Percentiles rank a stretch among this genome's conserved stretches.
Conservation (phyloP, 2,329 filamentous ascomycete genomes). For the Gremmenia infestans region DNA sequence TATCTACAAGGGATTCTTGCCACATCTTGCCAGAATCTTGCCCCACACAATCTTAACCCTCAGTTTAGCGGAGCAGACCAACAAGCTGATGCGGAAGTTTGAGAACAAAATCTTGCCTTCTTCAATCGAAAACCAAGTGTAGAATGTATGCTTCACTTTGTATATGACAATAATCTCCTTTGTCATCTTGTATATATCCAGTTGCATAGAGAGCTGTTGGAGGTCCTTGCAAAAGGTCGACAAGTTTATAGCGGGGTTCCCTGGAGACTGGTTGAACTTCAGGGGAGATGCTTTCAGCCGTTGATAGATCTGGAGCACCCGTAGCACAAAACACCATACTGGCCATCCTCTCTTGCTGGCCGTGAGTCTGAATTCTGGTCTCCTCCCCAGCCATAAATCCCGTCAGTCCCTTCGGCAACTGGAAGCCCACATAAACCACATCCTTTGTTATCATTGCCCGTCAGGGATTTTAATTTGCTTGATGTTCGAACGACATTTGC, state of each 20-base stretch:
- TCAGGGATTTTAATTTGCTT: slow-evolving; percentile 63
- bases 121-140: slow-evolving; percentile 23
- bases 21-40: slow-evolving; percentile 87
- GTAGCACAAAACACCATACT: slow-evolving; percentile 54
- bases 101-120: slow-evolving; percentile 56
- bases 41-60: slow-evolving; percentile 94
- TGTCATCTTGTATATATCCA: slow-evolving; percentile 21
- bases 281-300: slow-evolving; percentile 35
- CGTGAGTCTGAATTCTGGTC: slow-evolving; percentile 40
- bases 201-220: slow-evolving; percentile 16
- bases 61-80: slow-evolving; percentile 92
- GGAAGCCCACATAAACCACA: slow-evolving; percentile 69
- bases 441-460: slow-evolving; percentile 28
- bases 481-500: slow-evolving; percentile 92
- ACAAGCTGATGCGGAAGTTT: slow-evolving; percentile 79
- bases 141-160: slow-evolving; percentile 3
- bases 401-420: slow-evolving; percentile 58
- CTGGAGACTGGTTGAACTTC: background rate
- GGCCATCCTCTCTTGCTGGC: slow-evolving; percentile 25
- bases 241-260: background rate
- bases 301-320: slow-evolving; percentile 65
- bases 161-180: slow-evolving; percentile 6
- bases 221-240: slow-evolving; percentile 1
- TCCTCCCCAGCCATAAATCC: slow-evolving; percentile 55
- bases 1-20: slow-evolving; percentile 96